Evolutionary conservation across 2,329 filamentous ascomycete species (phyloP).

Genomic region (Pyricularia sp.): DNA sequence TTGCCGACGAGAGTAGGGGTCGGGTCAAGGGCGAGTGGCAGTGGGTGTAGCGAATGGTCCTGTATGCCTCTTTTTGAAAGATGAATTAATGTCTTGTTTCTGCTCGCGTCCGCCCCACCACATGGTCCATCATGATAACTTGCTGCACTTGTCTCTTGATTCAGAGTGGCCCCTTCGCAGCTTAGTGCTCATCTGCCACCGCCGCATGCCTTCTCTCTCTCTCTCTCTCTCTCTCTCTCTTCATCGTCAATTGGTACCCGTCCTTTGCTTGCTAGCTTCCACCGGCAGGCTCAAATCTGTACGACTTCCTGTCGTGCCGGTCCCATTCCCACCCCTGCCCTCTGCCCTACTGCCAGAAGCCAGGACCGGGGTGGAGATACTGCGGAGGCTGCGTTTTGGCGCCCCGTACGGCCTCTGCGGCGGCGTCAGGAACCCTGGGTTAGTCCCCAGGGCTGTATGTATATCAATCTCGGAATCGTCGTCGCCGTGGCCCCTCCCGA

Average conservation of each 20-base stretch:
- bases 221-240: no score
- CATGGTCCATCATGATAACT: no score
- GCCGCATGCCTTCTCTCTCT: neutral
- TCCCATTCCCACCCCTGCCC: neutral
- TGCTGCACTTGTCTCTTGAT: no score
- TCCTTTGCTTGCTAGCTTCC: neutral
- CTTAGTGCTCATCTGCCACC: neutral
- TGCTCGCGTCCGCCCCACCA: neutral
- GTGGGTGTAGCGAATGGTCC: slow-evolving; percentile 15
- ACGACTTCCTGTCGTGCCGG: neutral
- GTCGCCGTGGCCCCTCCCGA: no score
- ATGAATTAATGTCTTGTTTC: neutral
- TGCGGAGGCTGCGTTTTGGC: no score
- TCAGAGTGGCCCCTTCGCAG: neutral
- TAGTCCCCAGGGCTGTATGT: neutral
- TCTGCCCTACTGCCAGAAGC: neutral
- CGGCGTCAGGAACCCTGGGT: neutral
- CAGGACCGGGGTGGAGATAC: neutral
- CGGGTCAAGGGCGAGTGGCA: slow-evolving; percentile 27
- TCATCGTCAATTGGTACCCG: neutral
- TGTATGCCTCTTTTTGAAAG: neutral
- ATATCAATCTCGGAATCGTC: neutral
- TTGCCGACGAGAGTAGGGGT: slow-evolving; percentile 32
- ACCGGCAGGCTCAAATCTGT: neutral
- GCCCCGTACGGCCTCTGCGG: neutral